Base-by-base conservation (phyloP, 208 protist genomes). In the Leishmania major region DNA sequence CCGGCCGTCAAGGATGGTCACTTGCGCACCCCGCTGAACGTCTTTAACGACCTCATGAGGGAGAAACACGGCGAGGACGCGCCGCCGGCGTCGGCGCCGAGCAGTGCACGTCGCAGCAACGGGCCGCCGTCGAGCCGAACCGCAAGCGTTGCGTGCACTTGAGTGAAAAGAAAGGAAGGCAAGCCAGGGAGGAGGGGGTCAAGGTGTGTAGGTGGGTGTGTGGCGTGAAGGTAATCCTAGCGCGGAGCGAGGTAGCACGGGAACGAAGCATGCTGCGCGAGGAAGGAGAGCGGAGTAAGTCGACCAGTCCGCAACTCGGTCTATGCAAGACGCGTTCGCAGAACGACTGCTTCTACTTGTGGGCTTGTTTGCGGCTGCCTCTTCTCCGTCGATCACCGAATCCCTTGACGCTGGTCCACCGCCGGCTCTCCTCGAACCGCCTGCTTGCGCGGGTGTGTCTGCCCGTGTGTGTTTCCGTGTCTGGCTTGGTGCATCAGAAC, bases 11-110 rank as follows among this genome's bases (percentile, higher is more conserved):
- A 89, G 85, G 93, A 94, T 71, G 87, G 87, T 4, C 71, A 78
- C n/a, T 64, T 95, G 74, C 92, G 92, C 78, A 96, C 93, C 1
- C 94, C 94, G 62, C 86, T 97, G 37, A 80, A 89, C 73, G 94
- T 97, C 17, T 96, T 97, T 73, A 82, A 91, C 53, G 91, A 94
- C 71, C 53, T 97, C 11, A 90, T 96, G 84, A 85, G 86, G 59
- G 80, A 84, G 43, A 88, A 88, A 71, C 80, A 93, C 83, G 89
- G 91, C 66, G 87, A 92, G 78, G 84, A 91, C 10, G 86, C 83
- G 73, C 72, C 82, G 62, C 79, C 59, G 57, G 19, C 45, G 59
- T 85, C 82, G 72, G 53, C 77, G 51, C 82, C 82, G 72, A 79
- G 71, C 71, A 85, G 82, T 69, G 77, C 82, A 43, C 77, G 82